phyloP scores from a whole-genome alignment of 352 stramenopile species.

The Phytophthora capsici region DNA sequence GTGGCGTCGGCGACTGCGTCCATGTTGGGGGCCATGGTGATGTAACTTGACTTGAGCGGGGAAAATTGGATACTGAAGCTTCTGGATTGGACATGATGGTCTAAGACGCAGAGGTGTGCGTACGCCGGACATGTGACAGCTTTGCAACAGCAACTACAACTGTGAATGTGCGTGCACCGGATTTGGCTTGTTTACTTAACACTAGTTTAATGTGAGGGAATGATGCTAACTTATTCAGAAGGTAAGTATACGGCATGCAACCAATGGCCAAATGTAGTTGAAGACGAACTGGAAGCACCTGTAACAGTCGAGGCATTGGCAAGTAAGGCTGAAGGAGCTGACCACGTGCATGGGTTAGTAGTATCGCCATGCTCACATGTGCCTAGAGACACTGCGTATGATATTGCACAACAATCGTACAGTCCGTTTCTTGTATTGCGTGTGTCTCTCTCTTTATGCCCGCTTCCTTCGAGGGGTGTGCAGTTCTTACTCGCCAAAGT shows the following conservation, averaged over 20 bases:
- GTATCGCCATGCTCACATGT: slow-evolving; percentile 21
- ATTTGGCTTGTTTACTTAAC: slow-evolving; percentile 9
- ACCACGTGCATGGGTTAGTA: slow-evolving; percentile 21
- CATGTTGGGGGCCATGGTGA: slow-evolving; percentile 43
- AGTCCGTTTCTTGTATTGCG: slow-evolving; percentile 15
- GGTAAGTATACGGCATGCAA: slow-evolving; percentile 19
- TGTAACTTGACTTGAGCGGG: slow-evolving; percentile 8
- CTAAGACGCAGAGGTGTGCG: slow-evolving; percentile 25
- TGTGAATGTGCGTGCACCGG: slow-evolving; percentile 21
- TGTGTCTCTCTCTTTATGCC: slow-evolving; percentile 3
- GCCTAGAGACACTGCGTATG: slow-evolving; percentile 21
- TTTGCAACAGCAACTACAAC: slow-evolving; percentile 18
- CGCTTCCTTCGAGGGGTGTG: slow-evolving; percentile 9
- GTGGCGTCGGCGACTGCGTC: slow-evolving; percentile 17
- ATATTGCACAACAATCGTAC: slow-evolving; percentile 14
- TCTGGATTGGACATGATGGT: neutral
- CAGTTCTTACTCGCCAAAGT: slow-evolving; percentile 56
- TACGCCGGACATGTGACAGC: slow-evolving; percentile 10
- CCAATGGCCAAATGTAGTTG: neutral
- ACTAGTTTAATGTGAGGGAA: slow-evolving; percentile 7
- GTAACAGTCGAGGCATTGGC: slow-evolving; percentile 3
- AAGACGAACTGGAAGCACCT: slow-evolving; percentile 17
- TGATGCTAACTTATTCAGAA: slow-evolving; percentile 18
- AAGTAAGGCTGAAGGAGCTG: slow-evolving; percentile 4
- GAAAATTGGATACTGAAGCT: slow-evolving; percentile 32